phyloP scores from a whole-genome alignment of 2,329 filamentous ascomycete genomes.

The Colletotrichum chrysophilum region DNA sequence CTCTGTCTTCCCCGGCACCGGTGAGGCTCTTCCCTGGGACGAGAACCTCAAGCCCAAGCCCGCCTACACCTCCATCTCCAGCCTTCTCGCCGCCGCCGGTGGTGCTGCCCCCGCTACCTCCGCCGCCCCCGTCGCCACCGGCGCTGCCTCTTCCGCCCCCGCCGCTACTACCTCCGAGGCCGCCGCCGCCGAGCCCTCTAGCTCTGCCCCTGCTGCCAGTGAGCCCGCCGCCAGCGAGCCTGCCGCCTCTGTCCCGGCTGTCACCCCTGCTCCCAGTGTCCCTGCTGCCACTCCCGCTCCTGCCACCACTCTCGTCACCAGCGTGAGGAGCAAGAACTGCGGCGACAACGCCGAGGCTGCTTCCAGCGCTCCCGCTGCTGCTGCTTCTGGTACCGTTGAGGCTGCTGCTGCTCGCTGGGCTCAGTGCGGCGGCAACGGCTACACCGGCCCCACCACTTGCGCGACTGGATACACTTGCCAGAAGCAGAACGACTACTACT shows the following conservation, averaged over 20 bases:
- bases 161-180: not conserved
- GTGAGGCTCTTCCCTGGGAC: conserved; percentile 43
- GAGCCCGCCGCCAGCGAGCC: not conserved
- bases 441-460: conserved; percentile 40
- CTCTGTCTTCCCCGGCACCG: conserved; percentile 37
- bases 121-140: not conserved
- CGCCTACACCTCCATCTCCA: conserved; percentile 43
- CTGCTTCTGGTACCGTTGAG: conserved; percentile 17
- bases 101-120: not conserved
- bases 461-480: conserved; percentile 38
- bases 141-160: not conserved
- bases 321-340: conserved; percentile 8
- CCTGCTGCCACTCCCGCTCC: not conserved
- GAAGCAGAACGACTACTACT: conserved; percentile 44
- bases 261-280: not conserved
- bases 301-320: conserved; percentile 6
- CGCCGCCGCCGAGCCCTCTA: not conserved
- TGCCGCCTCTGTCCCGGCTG: not conserved
- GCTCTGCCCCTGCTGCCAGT: not conserved
- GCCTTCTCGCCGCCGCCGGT: conserved; percentile 34
- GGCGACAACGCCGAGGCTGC: not conserved
- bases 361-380: not conserved
- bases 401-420: conserved; percentile 31
- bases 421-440: conserved; percentile 43
- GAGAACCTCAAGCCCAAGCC: conserved; percentile 41